These are phyloP conservation scores for Barbarea vulgaris DNA, from an alignment of 345 rosid genomes.

Conservation along the genomic window DNA sequence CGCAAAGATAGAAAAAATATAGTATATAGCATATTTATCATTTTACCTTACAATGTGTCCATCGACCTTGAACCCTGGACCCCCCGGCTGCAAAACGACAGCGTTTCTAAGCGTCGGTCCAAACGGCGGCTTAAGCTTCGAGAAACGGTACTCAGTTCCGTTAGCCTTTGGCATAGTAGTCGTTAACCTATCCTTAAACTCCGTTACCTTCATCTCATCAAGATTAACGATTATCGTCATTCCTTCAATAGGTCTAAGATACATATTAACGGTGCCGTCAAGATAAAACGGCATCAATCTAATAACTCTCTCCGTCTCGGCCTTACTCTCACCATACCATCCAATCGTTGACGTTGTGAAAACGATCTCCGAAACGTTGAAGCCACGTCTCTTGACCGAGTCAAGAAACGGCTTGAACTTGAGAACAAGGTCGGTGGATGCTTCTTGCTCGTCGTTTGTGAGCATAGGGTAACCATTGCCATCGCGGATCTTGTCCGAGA, in stretches of 20 bases:
- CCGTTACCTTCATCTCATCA: conserved; percentile 53
- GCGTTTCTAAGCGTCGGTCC: conserved; percentile 47
- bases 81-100: conserved; percentile 57
- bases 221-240: conserved; percentile 55
- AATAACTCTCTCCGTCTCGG: conserved; percentile 47
- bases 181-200: conserved; percentile 47
- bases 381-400: conserved; percentile 45
- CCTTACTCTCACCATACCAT: conserved; percentile 58
- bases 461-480: conserved; percentile 71
- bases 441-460: conserved; percentile 49
- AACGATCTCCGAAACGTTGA: conserved; percentile 59
- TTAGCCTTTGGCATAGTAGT: conserved; percentile 62
- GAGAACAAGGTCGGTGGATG: conserved; percentile 47
- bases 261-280: conserved; percentile 55
- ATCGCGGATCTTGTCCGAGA: conserved; percentile 43
- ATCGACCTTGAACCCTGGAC: conserved; percentile 49
- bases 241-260: conserved; percentile 66
- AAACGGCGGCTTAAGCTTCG: conserved; percentile 27
- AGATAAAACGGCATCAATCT: conserved; percentile 51
- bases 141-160: conserved; percentile 58
- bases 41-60: too few species aligned
- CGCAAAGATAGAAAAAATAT: too few species aligned
- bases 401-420: conserved; percentile 47
- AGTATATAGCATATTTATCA: too few species aligned
- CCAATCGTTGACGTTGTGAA: conserved; percentile 68